Conservation (phyloP, 768 basidiomycete species). For the Phanerochaete sordida region DNA sequence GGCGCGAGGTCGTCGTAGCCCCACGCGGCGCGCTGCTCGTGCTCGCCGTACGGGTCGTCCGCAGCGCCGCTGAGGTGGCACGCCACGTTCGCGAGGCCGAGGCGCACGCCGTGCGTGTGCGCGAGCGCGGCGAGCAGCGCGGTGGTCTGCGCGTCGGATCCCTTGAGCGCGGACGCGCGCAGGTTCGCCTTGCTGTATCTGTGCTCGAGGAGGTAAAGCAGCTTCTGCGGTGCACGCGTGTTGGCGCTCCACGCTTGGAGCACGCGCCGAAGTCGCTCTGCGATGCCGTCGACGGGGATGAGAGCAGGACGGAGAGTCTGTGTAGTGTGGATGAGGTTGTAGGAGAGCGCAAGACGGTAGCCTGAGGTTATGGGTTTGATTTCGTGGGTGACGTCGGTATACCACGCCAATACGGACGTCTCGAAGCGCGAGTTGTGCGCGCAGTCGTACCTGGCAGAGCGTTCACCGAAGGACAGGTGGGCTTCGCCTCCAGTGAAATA, state of each 20-base stretch:
- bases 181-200: slow-evolving; percentile 29
- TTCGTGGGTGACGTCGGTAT: slow-evolving; percentile 50
- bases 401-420: slow-evolving; percentile 45
- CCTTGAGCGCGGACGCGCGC: slow-evolving; percentile 31
- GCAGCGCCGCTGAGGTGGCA: slow-evolving; percentile 22
- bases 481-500: slow-evolving; percentile 40
- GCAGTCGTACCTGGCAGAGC: slow-evolving; percentile 33
- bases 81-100: slow-evolving; percentile 35
- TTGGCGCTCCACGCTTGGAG: slow-evolving; percentile 35
- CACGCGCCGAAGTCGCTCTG: slow-evolving; percentile 25
- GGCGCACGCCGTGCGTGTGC: slow-evolving; percentile 29
- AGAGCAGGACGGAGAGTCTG: slow-evolving; percentile 22
- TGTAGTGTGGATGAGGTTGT: slow-evolving; percentile 43
- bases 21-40: background rate
- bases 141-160: slow-evolving; percentile 34
- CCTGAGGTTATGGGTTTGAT: slow-evolving; percentile 47
- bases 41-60: slow-evolving; percentile 2
- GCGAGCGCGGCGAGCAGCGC: slow-evolving; percentile 30
- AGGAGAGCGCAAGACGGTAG: slow-evolving; percentile 47
- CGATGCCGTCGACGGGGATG: slow-evolving; percentile 19
- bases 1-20: background rate
- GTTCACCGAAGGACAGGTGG: slow-evolving; percentile 36
- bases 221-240: slow-evolving; percentile 13
- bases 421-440: slow-evolving; percentile 26
- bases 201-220: slow-evolving; percentile 34